Evolutionary conservation across 2,329 filamentous ascomycete genomes (phyloP).

Genomic region (Myrmaecium sp.): DNA sequence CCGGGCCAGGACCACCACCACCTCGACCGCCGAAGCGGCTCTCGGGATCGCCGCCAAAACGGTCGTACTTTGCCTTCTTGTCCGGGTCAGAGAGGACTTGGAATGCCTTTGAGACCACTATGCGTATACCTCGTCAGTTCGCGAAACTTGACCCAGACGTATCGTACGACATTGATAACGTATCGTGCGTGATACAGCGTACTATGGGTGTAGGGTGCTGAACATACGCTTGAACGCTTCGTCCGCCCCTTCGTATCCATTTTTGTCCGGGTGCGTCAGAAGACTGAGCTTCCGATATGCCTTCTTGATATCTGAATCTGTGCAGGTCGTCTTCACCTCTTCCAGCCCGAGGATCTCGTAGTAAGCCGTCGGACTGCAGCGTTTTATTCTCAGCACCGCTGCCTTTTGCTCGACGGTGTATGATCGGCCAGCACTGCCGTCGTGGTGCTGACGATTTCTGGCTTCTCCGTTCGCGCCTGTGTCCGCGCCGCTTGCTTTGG

Average conservation of each 20-base stretch:
- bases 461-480: conserved; percentile 18
- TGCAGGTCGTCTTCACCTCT: conserved; percentile 44
- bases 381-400: conserved; percentile 74
- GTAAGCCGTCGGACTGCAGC: conserved; percentile 71
- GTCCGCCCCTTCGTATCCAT: conserved; percentile 85
- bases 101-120: conserved; percentile 82
- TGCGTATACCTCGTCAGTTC: too few relatives aligned
- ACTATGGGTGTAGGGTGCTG: too few relatives aligned
- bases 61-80: conserved; percentile 78
- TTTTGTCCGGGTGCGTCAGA: conserved; percentile 96
- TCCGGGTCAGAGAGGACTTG: conserved; percentile 84
- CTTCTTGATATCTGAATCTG: conserved; percentile 86
- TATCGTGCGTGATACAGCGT: too few relatives aligned
- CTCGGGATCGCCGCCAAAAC: conserved; percentile 83
- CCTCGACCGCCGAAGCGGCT: conserved; percentile 51
- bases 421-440: conserved; percentile 57
- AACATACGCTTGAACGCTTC: conserved; percentile 82
- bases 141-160: too few relatives aligned
- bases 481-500: conserved; percentile 27
- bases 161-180: too few relatives aligned
- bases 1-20: conserved; percentile 41
- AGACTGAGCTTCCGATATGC: conserved; percentile 89
- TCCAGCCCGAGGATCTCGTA: conserved; percentile 83
- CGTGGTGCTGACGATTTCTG: conserved; percentile 47
- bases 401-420: conserved; percentile 84